phyloP scores from a whole-genome alignment of 164 flowering plant genomes.

The Akebia trifoliata region DNA sequence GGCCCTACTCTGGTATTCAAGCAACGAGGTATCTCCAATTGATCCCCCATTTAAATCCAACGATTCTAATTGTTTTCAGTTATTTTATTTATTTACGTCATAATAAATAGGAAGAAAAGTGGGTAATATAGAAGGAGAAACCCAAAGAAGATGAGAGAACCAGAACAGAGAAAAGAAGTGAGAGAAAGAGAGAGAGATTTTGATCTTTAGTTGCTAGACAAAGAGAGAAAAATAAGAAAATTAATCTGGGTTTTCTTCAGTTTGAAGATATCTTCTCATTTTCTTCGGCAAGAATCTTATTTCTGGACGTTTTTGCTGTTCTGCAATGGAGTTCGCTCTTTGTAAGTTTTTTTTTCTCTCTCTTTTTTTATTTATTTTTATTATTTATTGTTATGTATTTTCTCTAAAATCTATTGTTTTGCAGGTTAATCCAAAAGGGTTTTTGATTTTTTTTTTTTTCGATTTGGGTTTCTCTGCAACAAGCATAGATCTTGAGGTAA shows the following conservation, averaged over 20 bases:
- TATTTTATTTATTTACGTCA: no score
- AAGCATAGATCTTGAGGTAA: conserved; percentile 30
- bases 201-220: background rate
- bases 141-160: no score
- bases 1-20: no score
- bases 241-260: background rate
- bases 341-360: conserved; percentile 1
- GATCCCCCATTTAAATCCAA: no score
- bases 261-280: background rate
- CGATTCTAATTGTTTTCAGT: no score
- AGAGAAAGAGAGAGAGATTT: background rate
- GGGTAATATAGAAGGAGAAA: no score
- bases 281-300: background rate
- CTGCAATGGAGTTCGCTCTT: conserved; percentile 7
- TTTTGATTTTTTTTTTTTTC: background rate
- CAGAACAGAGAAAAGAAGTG: background rate
- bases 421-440: background rate
- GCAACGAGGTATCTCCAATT: no score
- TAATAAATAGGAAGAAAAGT: no score
- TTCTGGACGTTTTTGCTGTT: background rate
- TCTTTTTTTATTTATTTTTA: no score
- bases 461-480: background rate
- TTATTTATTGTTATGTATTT: no score
- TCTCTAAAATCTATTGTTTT: background rate
- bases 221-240: background rate